Conservation (phyloP, 306 rosid genomes). For the Acacia crassicarpa region DNA sequence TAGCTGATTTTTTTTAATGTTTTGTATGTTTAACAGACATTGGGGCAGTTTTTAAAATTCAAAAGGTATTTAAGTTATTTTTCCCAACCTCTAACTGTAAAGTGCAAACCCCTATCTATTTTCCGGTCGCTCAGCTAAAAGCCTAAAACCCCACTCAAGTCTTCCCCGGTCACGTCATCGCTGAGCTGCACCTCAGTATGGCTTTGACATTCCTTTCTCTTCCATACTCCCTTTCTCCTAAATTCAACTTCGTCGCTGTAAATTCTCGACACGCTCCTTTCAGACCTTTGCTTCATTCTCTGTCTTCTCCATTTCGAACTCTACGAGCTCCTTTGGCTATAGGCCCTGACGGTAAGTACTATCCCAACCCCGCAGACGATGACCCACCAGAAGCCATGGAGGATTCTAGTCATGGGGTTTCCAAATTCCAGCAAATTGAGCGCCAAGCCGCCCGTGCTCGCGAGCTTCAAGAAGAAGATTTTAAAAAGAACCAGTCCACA, state of each 20-base stretch:
- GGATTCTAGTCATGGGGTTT: slow-evolving; percentile 75
- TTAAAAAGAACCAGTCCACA: slow-evolving; percentile 71
- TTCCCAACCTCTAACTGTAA: background rate
- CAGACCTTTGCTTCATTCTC: slow-evolving; percentile 25
- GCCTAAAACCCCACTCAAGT: slow-evolving; percentile 1
- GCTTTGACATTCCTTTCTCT: slow-evolving; percentile 58
- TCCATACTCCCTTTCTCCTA: slow-evolving; percentile 47
- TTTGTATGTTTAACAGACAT: too few species aligned
- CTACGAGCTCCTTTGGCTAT: slow-evolving; percentile 46
- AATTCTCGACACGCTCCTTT: slow-evolving; percentile 36
- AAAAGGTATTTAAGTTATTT: too few species aligned
- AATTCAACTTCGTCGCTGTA: slow-evolving; percentile 21
- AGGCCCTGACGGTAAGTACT: slow-evolving; percentile 68
- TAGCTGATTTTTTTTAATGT: too few species aligned
- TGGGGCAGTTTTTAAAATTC: too few species aligned
- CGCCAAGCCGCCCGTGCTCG: slow-evolving; percentile 80
- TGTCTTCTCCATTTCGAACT: slow-evolving; percentile 14
- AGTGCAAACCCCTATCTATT: background rate
- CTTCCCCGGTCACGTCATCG: background rate
- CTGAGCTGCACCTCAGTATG: slow-evolving; percentile 40
- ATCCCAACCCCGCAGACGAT: slow-evolving; percentile 77
- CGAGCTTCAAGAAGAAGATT: slow-evolving; percentile 66
- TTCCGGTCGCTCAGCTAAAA: background rate
- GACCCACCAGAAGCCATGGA: slow-evolving; percentile 84
- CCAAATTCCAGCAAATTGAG: slow-evolving; percentile 77